Evolutionary conservation across 306 rosid species (phyloP), one percentile per base, ranked within the genome.

Genomic region (Fragaria iinumae): DNA sequence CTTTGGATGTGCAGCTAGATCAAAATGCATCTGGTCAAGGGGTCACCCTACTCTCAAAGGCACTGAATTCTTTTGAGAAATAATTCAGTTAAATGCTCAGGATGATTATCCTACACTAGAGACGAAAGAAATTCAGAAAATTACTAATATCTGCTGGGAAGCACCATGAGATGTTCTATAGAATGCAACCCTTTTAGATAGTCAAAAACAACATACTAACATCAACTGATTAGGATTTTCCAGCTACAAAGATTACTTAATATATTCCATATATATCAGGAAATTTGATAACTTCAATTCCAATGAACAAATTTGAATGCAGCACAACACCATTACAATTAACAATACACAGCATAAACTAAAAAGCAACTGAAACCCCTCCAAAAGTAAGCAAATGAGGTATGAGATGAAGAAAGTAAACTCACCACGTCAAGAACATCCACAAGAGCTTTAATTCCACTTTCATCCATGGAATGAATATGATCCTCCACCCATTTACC

Each of bases 401-500:
- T 39, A 73, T 8, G n/a, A 55, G 41, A 17, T 47, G 20, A 59
- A n/a, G 17, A 70, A 77, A 68, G 49, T 3, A 13, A 48, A 45
- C 64, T 81, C 80, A 94, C 97, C 90, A 91, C 50, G 77, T 94
- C 91, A 67, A 94, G 93, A 72, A 94, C 90, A 77, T 80, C 83
- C 74, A 87, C 38, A 27, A 94, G 95, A 86, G 88, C 76, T 83
- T 72, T 84, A 74, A 94, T 74, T 41, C 88, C 88, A 71, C 50
- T 77, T 69, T 91, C 96, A 86, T 92, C 93, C 90, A 94, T 77
- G 38, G 96, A 83, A 72, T 80, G 86, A 47, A 94, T 80, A 67
- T 94, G 81, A 32, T 92, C 88, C 86, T 92, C 89, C 4, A 92
- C 97, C 98, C 98, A 94, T 81, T 92, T 92, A 11, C 98, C 98